Conservation (phyloP, 2,329 filamentous ascomycete species). For the Epichloe hybrida region DNA sequence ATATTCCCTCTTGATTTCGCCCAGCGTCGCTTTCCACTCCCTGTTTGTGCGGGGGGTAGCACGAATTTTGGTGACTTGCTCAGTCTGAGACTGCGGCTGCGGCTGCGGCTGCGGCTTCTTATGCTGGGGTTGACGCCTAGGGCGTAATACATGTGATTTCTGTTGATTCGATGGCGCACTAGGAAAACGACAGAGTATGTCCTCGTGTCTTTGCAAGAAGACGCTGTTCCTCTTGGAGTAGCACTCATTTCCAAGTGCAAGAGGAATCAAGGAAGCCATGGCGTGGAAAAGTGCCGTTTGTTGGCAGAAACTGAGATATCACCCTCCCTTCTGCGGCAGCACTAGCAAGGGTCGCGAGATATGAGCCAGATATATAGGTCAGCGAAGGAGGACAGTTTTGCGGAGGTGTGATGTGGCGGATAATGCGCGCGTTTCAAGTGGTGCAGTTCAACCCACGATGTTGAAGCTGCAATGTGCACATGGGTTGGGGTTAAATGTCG, state of each 20-base stretch:
- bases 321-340: not conserved
- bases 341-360: not conserved
- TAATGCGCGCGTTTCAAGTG: conserved; percentile 5
- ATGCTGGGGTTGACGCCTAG: not conserved
- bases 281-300: not conserved
- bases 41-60: conserved; percentile 25
- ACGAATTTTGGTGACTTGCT: not conserved
- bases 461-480: not conserved
- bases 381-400: not conserved
- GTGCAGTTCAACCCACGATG: not conserved
- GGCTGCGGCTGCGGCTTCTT: not conserved
- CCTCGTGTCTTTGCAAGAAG: not conserved
- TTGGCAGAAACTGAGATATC: not conserved
- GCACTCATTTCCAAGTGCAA: conserved; percentile 13
- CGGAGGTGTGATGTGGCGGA: not conserved
- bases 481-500: not conserved
- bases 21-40: conserved; percentile 39
- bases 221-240: conserved; percentile 1
- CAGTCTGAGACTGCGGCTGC: not conserved
- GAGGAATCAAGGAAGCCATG: conserved; percentile 20
- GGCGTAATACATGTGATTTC: not conserved
- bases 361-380: not conserved
- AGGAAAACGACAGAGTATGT: not conserved
- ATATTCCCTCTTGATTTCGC: conserved; percentile 41
- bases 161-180: not conserved